Evolutionary conservation across 2,329 filamentous ascomycete genomes (phyloP), one percentile per base, ranked within the genome.

Genomic region (Colletotrichum truncatum): DNA sequence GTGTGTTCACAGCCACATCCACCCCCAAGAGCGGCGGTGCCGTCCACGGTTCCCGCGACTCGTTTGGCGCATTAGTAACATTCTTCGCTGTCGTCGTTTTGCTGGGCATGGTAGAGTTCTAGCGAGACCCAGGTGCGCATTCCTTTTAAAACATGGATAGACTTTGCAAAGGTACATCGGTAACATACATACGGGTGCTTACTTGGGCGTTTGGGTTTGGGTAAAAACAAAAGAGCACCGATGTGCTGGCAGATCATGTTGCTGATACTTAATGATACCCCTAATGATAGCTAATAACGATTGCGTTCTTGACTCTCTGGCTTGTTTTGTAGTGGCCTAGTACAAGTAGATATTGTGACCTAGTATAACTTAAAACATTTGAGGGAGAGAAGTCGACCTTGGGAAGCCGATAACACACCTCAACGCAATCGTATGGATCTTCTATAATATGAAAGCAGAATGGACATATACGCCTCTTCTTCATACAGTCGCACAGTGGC

Each of bases 1-100:
- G 77, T 5, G 60, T 78, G 1, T 79, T 73, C 63, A 78, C 76
- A 10, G 77, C 77, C 7, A 79, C 77, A 4, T 68, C 70, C 55
- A 78, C 76, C 18, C 75, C 77, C 4, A 68, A 74, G 38, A 66
- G 55, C 32, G 49, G 41, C 11, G 49, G 36, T 6, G 6, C 16
- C 2, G 41, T 10, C 4, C 16, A 30, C 2, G 18, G 41, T 9
- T 41, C 66, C 10, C 36, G 34, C 9, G 34, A 58, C 32, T 57
- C 63, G 16, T 32, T 64, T 21, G 41, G 41, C 62, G 52, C 67
- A 63, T 41, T 74, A 70, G 21, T 70, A 71, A 12, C 72, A 71
- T 6, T 67, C 68, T 16, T 74, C 73, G 12, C 49, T 28, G 25
- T 66, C 68, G 52, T 48, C 0, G 18, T 46, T 16, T 21, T 48